phyloP scores from a whole-genome alignment of 805 yeast genomes.

The Alloascoidea hylecoeti region DNA sequence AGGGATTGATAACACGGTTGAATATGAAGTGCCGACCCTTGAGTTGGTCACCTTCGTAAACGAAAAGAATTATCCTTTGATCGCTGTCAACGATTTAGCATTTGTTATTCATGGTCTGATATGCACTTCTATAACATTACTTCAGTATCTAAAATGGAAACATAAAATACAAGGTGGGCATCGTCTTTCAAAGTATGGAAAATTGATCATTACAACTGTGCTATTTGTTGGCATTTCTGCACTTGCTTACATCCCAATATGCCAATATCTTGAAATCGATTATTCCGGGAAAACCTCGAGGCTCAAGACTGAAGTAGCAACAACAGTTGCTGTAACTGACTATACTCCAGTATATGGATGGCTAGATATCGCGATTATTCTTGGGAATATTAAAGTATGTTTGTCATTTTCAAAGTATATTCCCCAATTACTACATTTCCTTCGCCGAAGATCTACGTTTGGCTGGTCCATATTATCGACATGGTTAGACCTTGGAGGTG shows the following conservation, averaged over 20 bases:
- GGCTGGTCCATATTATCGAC: constrained; percentile 30
- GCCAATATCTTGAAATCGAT: not conserved
- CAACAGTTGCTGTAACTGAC: not conserved
- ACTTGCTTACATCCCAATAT: constrained; percentile 5
- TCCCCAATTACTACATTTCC: constrained; percentile 31
- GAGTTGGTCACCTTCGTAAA: constrained; percentile 2
- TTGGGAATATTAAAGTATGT: constrained; percentile 29
- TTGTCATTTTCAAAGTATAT: constrained; percentile 30
- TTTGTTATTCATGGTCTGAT: constrained; percentile 29
- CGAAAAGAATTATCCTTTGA: constrained; percentile 19
- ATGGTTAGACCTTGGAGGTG: constrained; percentile 27
- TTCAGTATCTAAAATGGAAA: constrained; percentile 15
- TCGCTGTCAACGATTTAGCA: constrained; percentile 27
- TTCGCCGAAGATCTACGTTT: constrained; percentile 24
- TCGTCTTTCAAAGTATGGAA: constrained; percentile 10
- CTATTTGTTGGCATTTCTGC: constrained; percentile 9
- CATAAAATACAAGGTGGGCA: not conserved
- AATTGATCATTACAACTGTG: constrained; percentile 12
- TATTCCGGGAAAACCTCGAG: no score
- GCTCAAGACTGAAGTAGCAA: no score
- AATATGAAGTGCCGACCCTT: not conserved
- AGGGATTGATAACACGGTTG: not conserved
- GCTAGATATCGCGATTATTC: constrained; percentile 23
- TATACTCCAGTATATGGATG: constrained; percentile 8
- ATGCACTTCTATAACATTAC: constrained; percentile 18